Evolutionary conservation across 176 grass and related monocot genomes (phyloP).

Genomic region (Avena atlantica): DNA sequence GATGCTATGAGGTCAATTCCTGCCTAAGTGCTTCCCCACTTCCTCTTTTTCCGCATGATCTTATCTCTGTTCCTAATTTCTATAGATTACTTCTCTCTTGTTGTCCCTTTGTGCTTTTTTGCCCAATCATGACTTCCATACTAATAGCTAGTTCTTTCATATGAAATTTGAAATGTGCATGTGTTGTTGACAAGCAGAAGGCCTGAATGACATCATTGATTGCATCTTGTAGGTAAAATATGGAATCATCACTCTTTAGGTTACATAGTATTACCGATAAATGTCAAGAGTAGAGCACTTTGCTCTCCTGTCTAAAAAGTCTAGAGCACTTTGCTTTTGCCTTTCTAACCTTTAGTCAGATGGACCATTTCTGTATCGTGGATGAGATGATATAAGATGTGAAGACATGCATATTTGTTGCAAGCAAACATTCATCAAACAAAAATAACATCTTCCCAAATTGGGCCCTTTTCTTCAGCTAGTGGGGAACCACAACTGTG

Average conservation of each 20-base stretch:
- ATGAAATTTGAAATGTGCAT: constrained; percentile 26
- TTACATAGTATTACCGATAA: not conserved
- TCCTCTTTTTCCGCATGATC: not conserved
- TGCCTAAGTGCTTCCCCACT: constrained; percentile 19
- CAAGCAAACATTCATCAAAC: not conserved
- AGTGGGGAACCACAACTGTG: constrained; percentile 1
- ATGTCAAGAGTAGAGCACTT: not conserved
- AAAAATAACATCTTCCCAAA: not conserved
- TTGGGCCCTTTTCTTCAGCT: not conserved
- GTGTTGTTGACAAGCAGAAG: constrained; percentile 20
- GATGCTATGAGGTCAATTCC: constrained; percentile 84
- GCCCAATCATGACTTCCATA: not conserved
- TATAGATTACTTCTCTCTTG: not conserved
- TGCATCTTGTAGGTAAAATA: not conserved
- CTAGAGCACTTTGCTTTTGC: not conserved
- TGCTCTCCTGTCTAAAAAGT: not conserved
- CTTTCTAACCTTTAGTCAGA: not conserved
- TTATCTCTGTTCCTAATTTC: not conserved
- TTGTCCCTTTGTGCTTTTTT: constrained; percentile 16
- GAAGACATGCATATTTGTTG: not conserved
- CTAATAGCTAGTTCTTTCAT: constrained; percentile 32
- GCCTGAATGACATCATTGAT: constrained; percentile 6
- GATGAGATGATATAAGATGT: not conserved
- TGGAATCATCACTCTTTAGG: not conserved
- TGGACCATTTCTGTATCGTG: not conserved